phyloP scores from a whole-genome alignment of 768 basidiomycete genomes.

The Calocera viscosa region DNA sequence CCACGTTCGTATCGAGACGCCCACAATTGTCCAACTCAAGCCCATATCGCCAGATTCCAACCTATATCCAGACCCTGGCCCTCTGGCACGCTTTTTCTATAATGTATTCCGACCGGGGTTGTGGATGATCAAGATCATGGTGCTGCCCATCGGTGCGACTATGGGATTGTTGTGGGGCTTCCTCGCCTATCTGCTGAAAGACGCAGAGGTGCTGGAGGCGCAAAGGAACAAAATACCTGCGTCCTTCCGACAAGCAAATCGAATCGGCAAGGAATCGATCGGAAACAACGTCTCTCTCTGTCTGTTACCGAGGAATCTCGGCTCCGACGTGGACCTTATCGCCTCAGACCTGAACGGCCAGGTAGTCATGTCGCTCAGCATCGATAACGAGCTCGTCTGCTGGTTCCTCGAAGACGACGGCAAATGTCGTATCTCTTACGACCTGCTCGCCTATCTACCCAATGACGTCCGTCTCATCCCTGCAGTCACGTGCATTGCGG shows the following conservation, averaged over 20 bases:
- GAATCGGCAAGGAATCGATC: neutral
- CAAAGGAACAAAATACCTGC: constrained; percentile 34
- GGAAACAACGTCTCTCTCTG: constrained; percentile 38
- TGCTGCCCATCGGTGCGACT: constrained; percentile 71
- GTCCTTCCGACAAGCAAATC: constrained; percentile 30
- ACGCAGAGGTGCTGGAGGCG: constrained; percentile 79
- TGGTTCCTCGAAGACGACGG: constrained; percentile 40
- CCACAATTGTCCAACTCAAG: constrained; percentile 58
- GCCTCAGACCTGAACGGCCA: constrained; percentile 57
- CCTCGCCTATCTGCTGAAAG: constrained; percentile 75
- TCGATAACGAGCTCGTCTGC: constrained; percentile 64
- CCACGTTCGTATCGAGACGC: constrained; percentile 69
- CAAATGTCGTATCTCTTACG: neutral
- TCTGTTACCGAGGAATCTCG: constrained; percentile 67
- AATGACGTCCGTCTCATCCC: constrained; percentile 40
- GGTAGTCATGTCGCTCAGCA: constrained; percentile 54
- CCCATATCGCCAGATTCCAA: constrained; percentile 16
- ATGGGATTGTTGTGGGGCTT: constrained; percentile 61
- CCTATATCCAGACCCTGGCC: neutral
- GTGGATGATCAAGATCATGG: constrained; percentile 73
- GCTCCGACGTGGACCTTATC: constrained; percentile 71
- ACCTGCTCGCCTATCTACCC: constrained; percentile 15
- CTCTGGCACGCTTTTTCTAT: constrained; percentile 35
- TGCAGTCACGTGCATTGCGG: constrained; percentile 38
- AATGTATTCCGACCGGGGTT: constrained; percentile 36